Evolutionary conservation across 164 flowering plant genomes (phyloP).

Genomic region (Magnolia kwangsiensis): DNA sequence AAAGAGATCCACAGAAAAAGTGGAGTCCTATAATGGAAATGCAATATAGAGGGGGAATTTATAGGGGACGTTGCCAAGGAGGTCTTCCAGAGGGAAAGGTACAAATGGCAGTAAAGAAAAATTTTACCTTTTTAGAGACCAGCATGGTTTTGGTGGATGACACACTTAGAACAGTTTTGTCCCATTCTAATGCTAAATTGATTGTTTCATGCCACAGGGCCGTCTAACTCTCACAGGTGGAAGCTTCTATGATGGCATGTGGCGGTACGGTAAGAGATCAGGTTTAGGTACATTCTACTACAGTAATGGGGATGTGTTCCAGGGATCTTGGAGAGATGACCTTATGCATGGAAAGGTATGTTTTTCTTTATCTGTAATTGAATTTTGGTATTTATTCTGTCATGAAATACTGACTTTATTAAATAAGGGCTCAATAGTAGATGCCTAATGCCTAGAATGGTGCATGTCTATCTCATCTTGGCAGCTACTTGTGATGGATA

Average conservation of each 20-base stretch:
- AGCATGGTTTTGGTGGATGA: background rate
- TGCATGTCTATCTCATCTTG: background rate
- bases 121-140: background rate
- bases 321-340: constrained; percentile 97
- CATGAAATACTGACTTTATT: background rate
- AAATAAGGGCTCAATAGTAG: background rate
- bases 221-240: constrained; percentile 65
- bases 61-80: constrained; percentile 80
- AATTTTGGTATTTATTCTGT: background rate
- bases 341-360: constrained; percentile 92
- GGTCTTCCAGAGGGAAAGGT: constrained; percentile 99
- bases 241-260: constrained; percentile 86
- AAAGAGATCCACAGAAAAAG: constrained; percentile 65
- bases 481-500: background rate
- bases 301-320: constrained; percentile 88
- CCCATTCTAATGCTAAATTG: background rate
- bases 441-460: background rate
- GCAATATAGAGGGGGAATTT: constrained; percentile 75
- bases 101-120: constrained; percentile 1
- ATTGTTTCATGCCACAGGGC: constrained; percentile 47
- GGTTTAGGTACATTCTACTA: constrained; percentile 80
- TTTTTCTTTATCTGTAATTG: background rate
- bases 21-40: constrained; percentile 81
- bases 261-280: constrained; percentile 87
- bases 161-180: background rate